Evolutionary conservation across 1,139 yeast species (phyloP), one percentile per base, ranked within the genome.

Genomic region (Yamadazyma buinensis): DNA sequence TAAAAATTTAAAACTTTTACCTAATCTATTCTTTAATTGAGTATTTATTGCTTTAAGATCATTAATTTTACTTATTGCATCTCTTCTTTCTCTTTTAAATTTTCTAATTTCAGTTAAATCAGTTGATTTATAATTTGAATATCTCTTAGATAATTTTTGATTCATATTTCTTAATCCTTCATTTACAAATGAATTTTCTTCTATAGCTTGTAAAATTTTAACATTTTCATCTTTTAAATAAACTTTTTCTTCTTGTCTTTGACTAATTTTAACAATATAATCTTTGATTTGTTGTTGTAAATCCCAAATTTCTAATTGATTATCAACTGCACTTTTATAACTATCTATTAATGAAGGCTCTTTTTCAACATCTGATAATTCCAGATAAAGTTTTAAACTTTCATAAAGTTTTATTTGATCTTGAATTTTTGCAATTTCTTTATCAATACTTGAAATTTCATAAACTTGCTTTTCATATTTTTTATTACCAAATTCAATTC

Each of bases 161-260:
- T 41, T 48, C 23, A 56, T 58, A 1, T 48, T 49, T 27, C 57
- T 50, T n/a, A 67, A 46, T 2, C 49, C 55, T 3, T 48, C 53
- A 6, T 75, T 63, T 35, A 72, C 75, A 1, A 49, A 46, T 3
- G 59, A 55, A 0, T 84, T 74, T 12, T 79, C 86, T 6, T 55
- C 57, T 0, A 77, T 73, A 0, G 90, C 74, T 6, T 61, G 57
- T 2, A 64, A 52, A 0, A 94, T 86, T 40, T 80, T 75, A 32
- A 67, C 68, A 36, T 79, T 75, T 54, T 88, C 95, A 26, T 65
- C 66, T 8, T 66, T 58, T 77, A 84, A 82, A 52, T 84, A 87
- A 34, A 65, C 74, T 38, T 70, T 75, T 47, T 87, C 96, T 23
- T 68, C 52, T 37, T 55, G 46, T 58, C 65, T 50, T 54, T 68